Conservation (phyloP, 148 eudicot genomes). For the Dianthus caryophyllus region DNA sequence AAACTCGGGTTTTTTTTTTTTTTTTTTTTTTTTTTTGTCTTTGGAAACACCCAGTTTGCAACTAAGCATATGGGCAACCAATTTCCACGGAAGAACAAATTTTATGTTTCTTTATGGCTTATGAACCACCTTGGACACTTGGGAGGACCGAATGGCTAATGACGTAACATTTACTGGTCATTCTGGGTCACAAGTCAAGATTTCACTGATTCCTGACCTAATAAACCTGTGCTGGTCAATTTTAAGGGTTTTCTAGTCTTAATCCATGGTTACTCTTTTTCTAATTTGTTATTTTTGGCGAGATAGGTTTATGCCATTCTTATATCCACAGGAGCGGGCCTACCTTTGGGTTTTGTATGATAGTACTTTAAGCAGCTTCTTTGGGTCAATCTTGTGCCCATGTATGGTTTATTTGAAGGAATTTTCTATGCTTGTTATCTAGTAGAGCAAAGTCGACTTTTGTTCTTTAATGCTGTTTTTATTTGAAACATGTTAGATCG, state of each 20-base stretch:
- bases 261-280: not conserved
- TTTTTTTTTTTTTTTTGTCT: not conserved
- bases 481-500: not conserved
- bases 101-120: not conserved
- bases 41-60: not conserved
- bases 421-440: not conserved
- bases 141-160: no score
- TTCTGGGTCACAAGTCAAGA: no score
- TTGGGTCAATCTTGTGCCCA: no score
- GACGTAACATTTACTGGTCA: no score
- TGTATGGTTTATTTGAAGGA: not conserved
- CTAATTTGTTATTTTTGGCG: no score
- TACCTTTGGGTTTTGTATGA: not conserved
- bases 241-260: no score
- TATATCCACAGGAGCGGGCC: not conserved
- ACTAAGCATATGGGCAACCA: not conserved
- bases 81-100: not conserved
- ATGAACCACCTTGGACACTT: not conserved
- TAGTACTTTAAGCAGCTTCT: not conserved
- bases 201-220: no score
- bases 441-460: not conserved
- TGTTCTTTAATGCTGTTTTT: conserved; percentile 2
- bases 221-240: no score
- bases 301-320: no score
- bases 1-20: not conserved